Evolutionary conservation across 2,329 filamentous ascomycete species (phyloP).

Genomic region (Lachnellula cervina): DNA sequence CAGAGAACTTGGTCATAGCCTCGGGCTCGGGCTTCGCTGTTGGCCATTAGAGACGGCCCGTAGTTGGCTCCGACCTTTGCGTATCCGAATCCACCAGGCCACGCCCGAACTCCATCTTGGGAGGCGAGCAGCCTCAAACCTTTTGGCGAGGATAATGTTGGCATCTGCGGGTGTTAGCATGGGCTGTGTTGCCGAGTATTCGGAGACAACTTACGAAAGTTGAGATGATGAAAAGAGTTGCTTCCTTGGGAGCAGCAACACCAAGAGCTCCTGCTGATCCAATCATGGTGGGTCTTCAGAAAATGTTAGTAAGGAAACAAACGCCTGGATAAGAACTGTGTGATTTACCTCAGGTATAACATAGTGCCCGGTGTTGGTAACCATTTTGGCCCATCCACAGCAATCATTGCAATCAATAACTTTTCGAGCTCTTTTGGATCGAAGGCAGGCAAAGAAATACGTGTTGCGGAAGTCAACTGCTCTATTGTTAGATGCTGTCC

Average conservation of each 20-base stretch:
- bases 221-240: slow-evolving; percentile 81
- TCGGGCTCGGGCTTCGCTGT: slow-evolving; percentile 63
- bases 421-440: slow-evolving; percentile 66
- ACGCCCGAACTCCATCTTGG: slow-evolving; percentile 78
- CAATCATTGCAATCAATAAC: slow-evolving; percentile 66
- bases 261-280: slow-evolving; percentile 76
- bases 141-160: slow-evolving; percentile 46
- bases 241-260: slow-evolving; percentile 73
- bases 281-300: slow-evolving; percentile 67
- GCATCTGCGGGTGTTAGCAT: slow-evolving; percentile 44
- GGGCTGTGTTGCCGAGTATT: slow-evolving; percentile 24
- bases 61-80: slow-evolving; percentile 95
- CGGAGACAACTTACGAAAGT: slow-evolving; percentile 56
- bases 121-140: slow-evolving; percentile 74
- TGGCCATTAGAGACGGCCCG: slow-evolving; percentile 75
- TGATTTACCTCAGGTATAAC: slow-evolving; percentile 58
- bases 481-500: background rate
- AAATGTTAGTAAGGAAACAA: background rate
- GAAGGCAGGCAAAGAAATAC: slow-evolving; percentile 73
- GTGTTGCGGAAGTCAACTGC: slow-evolving; percentile 49
- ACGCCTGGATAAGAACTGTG: background rate
- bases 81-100: slow-evolving; percentile 89
- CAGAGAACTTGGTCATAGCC: slow-evolving; percentile 92
- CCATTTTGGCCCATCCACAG: slow-evolving; percentile 73
- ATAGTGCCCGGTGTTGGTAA: slow-evolving; percentile 68